Evolutionary conservation across 176 grass and related monocot species (phyloP), one percentile per base, ranked within the genome.

Genomic region (Avena sativa): DNA sequence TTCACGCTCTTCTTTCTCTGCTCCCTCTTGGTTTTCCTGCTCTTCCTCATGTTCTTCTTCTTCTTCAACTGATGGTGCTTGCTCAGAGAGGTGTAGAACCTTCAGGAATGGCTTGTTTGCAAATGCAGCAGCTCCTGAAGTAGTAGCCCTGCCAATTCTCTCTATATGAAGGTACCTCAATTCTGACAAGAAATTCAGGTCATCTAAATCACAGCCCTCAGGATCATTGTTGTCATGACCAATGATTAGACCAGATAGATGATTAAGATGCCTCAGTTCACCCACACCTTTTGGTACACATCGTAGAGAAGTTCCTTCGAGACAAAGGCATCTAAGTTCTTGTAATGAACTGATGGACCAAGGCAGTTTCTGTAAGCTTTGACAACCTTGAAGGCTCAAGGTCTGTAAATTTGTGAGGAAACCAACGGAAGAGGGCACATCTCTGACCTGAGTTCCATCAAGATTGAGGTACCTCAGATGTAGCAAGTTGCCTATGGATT

Each of bases 381-480:
- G 82, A 82, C 93, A 95, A 60, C 74, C 82, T 76, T 86, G 16
- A 28, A 98, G 85, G 71, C 79, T 91, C 76, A 98, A 89, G 44
- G 86, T 95, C 79, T 95, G 92, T 65, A 98, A 81, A 50, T 98
- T 95, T 43, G 87, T 72, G 11, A 98, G 92, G 82, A 80, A 90
- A 5, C 93, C 88, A 34, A 98, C 92, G 40, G 88, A 98, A 49
- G 86, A 85, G 19, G 96, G 91, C 84, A 98, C 23, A 59, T 91
- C 86, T 56, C 66, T 81, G 75, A 96, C 83, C 11, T 88, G 87
- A 57, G 96, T 92, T 80, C 76, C 74, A 43, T 96, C 92, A 88
- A 98, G 90, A 89, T 87, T 87, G 44, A 98, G 86, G 85, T 92
- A 92, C 60, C 96, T 98, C 82, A 98, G 60, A 83, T 94, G 93